These are phyloP conservation scores for Pseudonitzschia multistriata DNA, from an alignment of 108 stramenopile species.

Conservation along the genomic window DNA sequence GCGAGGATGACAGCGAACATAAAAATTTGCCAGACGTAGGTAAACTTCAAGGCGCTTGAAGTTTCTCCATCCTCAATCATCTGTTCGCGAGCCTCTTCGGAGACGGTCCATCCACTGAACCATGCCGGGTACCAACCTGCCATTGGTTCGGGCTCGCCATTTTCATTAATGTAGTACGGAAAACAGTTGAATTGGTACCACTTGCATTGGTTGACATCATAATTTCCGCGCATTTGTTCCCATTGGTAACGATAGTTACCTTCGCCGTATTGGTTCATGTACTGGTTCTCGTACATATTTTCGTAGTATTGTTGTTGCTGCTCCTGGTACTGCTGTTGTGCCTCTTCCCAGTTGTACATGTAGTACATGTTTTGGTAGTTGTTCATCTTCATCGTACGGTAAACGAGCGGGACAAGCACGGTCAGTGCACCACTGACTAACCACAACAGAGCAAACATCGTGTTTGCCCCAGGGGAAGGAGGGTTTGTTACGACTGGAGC, in stretches of 20 bases:
- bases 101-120: conserved; percentile 47
- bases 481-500: conserved; percentile 12
- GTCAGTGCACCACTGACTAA: conserved; percentile 22
- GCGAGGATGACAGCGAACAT: conserved; percentile 50
- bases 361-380: conserved; percentile 34
- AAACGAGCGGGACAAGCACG: conserved; percentile 40
- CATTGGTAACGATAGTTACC: conserved; percentile 19
- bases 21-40: conserved; percentile 49
- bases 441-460: conserved; percentile 8
- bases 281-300: conserved; percentile 26
- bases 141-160: conserved; percentile 18
- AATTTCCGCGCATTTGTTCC: conserved; percentile 2
- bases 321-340: conserved; percentile 42
- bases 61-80: conserved; percentile 24
- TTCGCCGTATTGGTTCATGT: conserved; percentile 6
- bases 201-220: conserved; percentile 37
- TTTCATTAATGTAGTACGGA: conserved; percentile 28
- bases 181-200: conserved; percentile 56
- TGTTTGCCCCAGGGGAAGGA: conserved; percentile 5
- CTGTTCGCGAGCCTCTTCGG: conserved; percentile 32
- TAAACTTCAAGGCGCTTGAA: conserved; percentile 45
- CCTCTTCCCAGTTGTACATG: conserved; percentile 31
- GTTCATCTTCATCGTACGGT: conserved; percentile 35
- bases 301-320: conserved; percentile 38
- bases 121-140: conserved; percentile 37